A percentile compares a stretch with the other conserved stretches of the same genome.
Conservation (phyloP, 345 rosid species). For the Eucalyptus pauciflora region DNA sequence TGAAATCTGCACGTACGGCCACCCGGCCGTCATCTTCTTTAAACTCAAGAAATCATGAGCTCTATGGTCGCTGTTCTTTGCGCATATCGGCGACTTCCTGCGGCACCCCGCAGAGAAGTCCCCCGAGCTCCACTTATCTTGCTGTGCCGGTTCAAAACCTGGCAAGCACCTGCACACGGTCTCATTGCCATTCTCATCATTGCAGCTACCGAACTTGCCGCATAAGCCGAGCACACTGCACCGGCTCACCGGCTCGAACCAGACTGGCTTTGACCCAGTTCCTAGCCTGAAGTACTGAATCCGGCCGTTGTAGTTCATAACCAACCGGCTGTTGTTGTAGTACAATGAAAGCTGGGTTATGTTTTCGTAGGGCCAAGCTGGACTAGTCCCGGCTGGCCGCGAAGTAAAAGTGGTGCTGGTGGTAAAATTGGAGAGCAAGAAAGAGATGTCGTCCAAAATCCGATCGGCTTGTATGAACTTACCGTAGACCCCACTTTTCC, state of each 20-base stretch:
- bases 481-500: no score
- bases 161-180: conserved; percentile 23
- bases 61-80: not conserved
- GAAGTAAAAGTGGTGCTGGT: not conserved
- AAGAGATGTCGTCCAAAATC: no score
- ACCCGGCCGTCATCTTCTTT: conserved; percentile 1
- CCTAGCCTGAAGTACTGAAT: not conserved
- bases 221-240: conserved; percentile 12
- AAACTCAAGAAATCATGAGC: not conserved
- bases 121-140: conserved; percentile 3
- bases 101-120: not conserved
- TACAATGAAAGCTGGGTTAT: not conserved
- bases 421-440: no score
- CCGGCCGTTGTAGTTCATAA: conserved; percentile 10
- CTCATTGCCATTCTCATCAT: not conserved
- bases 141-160: conserved; percentile 8
- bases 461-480: no score
- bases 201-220: conserved; percentile 26
- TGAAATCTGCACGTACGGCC: not conserved
- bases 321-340: not conserved
- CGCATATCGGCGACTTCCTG: not conserved
- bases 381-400: not conserved
- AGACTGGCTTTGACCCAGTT: not conserved
- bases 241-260: conserved; percentile 8
- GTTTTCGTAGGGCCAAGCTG: fast-evolving